Conservation (phyloP, 176 grass and related monocot species). For the Echinochloa phyllopogon region DNA sequence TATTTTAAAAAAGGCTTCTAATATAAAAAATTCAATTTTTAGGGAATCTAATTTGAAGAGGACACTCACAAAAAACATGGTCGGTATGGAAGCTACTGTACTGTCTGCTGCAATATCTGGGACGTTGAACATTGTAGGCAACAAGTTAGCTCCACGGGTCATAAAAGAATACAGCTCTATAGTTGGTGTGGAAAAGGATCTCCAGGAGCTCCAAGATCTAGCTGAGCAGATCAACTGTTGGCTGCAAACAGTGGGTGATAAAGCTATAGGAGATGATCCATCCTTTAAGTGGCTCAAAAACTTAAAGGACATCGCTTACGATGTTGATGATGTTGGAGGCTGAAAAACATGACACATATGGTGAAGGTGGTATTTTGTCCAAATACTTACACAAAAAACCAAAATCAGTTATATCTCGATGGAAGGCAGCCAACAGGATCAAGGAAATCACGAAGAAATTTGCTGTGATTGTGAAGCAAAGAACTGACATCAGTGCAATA, state of each 20-base stretch:
- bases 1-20: no score
- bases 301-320: neutral
- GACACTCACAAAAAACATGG: neutral
- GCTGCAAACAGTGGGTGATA: neutral
- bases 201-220: neutral
- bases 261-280: neutral
- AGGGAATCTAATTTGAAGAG: no score
- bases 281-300: neutral
- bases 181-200: neutral
- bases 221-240: neutral
- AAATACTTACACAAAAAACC: neutral
- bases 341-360: neutral
- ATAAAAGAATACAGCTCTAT: neutral
- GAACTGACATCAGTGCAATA: neutral
- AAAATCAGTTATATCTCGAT: neutral
- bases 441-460: neutral
- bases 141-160: neutral
- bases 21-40: no score
- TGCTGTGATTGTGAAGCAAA: neutral
- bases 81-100: neutral
- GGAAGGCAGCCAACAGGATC: neutral
- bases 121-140: neutral
- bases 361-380: neutral
- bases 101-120: neutral
- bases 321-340: conserved; percentile 12